Evolutionary conservation across 2,329 filamentous ascomycete genomes (phyloP).

Genomic region (Aspergillus fumigatiaffinis): DNA sequence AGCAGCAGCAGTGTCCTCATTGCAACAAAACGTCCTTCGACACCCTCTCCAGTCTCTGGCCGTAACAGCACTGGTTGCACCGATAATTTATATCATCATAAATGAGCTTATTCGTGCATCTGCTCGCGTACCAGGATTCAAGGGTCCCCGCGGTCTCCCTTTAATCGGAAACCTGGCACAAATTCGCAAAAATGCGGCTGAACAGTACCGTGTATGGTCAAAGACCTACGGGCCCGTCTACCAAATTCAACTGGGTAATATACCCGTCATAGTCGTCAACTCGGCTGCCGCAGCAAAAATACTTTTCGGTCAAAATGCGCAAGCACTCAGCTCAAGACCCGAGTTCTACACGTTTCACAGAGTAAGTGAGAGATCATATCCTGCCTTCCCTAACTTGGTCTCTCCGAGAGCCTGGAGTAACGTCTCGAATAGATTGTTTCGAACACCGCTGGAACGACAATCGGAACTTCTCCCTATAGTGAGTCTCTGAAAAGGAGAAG

Average conservation of each 20-base stretch:
- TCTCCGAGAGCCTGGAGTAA: neutral
- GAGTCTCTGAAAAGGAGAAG: slow-evolving; percentile 61
- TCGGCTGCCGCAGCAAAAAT: slow-evolving; percentile 49
- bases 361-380: slow-evolving; percentile 28
- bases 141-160: slow-evolving; percentile 50
- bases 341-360: slow-evolving; percentile 60
- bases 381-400: neutral
- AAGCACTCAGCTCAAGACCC: slow-evolving; percentile 53
- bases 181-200: slow-evolving; percentile 53
- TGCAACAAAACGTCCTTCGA: slow-evolving; percentile 17
- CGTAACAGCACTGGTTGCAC: slow-evolving; percentile 21
- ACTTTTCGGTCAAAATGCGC: slow-evolving; percentile 51
- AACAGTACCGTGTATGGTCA: slow-evolving; percentile 55
- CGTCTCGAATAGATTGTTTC: slow-evolving; percentile 50
- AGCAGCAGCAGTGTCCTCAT: slow-evolving; percentile 15
- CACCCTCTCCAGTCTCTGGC: slow-evolving; percentile 20
- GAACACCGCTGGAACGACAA: slow-evolving; percentile 63
- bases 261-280: slow-evolving; percentile 55
- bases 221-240: slow-evolving; percentile 50
- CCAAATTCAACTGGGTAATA: slow-evolving; percentile 56
- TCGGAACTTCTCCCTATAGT: slow-evolving; percentile 64
- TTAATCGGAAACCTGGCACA: slow-evolving; percentile 55
- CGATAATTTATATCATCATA: slow-evolving; percentile 45
- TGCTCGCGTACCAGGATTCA: slow-evolving; percentile 45
- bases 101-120: slow-evolving; percentile 48